Evolutionary conservation across 257 asterid species (phyloP), one percentile per base, ranked within the genome.

Genomic region (Ehretia macrophylla): DNA sequence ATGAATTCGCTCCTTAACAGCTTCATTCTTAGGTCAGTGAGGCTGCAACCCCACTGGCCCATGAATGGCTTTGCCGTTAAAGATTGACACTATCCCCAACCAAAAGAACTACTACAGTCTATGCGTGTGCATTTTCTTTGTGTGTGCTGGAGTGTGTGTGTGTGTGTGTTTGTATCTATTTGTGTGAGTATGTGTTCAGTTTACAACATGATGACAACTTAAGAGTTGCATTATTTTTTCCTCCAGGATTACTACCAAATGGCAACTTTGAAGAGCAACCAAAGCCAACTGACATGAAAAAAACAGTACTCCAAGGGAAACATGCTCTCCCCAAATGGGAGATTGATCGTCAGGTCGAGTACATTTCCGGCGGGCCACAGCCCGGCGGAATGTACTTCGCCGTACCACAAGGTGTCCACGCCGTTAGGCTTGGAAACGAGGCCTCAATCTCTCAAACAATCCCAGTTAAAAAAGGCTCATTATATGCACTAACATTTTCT

Each of bases 341-440:
- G 55, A 92, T 78, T 69, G 55, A 32, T 8, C 97, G 98, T 44
- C 21, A 67, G 1, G 97, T 88, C 9, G 95, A 92, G 78, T 92
- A 88, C 81, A 82, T 92, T 69, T 81, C 85, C 39, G 88, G 95
- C 21, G 98, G 98, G 23, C 96, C 97, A 0, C 98, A 92, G 75
- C 95, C 96, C 17, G 91, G 94, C 4, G 97, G 96, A 4, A 92
- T 86, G 99, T 92, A 56, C 91, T 92, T 92, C 59, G 51, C 81
- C 1, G 97, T 88, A 3, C 82, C 91, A 0, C 95, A 88, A 58
- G 99, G 99, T 0, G 75, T 81, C 65, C 99, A 88, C 22, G 99
- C 97, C 10, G 81, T 84, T 9, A 92, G 95, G 75, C 95, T 92
- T 0, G 99, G 96, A 5, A 86, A 84, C 65, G 94, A 86, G 69